Percentiles rank a stretch among this genome's conserved stretches.
Conservation (phyloP, 2,329 filamentous ascomycete genomes). For the Talaromyces sp. region DNA sequence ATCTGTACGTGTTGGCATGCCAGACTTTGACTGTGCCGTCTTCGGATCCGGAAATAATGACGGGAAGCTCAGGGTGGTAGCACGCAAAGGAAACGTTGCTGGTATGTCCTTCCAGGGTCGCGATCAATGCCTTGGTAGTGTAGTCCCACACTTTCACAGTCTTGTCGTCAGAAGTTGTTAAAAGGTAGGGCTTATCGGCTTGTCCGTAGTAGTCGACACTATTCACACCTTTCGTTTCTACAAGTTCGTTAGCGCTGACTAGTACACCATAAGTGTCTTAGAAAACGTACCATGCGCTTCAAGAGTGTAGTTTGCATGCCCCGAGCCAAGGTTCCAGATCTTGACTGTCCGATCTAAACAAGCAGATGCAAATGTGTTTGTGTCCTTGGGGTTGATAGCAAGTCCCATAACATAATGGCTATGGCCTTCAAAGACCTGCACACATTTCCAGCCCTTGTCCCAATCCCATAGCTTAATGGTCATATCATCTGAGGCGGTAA, state of each 20-base stretch:
- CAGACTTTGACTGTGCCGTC: slow-evolving; percentile 97
- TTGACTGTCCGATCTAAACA: slow-evolving; percentile 96
- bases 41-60: slow-evolving; percentile 97
- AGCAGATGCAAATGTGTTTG: slow-evolving; percentile 86
- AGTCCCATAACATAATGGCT: slow-evolving; percentile 96
- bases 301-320: slow-evolving; percentile 92
- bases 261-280: background rate
- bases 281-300: slow-evolving; percentile 68
- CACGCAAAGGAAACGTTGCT: slow-evolving; percentile 98
- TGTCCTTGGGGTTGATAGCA: slow-evolving; percentile 96
- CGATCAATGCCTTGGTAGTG: slow-evolving; percentile 95
- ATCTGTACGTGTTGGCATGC: slow-evolving; percentile 95
- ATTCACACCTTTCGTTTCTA: slow-evolving; percentile 89
- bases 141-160: slow-evolving; percentile 99
- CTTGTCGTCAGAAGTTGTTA: slow-evolving; percentile 93
- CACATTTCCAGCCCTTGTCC: slow-evolving; percentile 98
- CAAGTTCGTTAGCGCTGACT: background rate
- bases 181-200: slow-evolving; percentile 74
- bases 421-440: slow-evolving; percentile 94
- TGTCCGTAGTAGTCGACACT: slow-evolving; percentile 84
- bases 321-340: slow-evolving; percentile 93
- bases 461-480: slow-evolving; percentile 99
- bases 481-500: slow-evolving; percentile 97
- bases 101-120: slow-evolving; percentile 92
- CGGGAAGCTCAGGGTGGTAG: slow-evolving; percentile 93